Percentiles rank a stretch among this genome's conserved stretches.
Conservation (phyloP, 352 stramenopile species). For the Nothophytophthora sp. region DNA sequence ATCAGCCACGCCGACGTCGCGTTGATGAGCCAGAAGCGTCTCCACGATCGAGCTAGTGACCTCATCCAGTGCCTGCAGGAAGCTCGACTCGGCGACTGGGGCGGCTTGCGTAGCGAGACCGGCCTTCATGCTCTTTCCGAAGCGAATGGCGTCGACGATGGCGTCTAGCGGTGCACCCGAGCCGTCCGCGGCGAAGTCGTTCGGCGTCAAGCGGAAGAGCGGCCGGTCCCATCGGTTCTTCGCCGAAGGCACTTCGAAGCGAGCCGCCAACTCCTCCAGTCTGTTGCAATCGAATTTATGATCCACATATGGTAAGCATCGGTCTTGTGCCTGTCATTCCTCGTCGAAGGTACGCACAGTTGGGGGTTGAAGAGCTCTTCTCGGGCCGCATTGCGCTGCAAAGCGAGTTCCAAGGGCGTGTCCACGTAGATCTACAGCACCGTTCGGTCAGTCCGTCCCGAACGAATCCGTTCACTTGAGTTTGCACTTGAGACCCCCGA, state of each 20-base stretch:
- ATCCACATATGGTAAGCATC: too few species aligned
- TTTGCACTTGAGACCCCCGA: background rate
- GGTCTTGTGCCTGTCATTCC: too few species aligned
- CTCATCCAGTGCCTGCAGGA: constrained; percentile 71
- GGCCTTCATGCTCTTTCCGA: constrained; percentile 69
- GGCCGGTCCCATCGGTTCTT: constrained; percentile 95
- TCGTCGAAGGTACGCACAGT: constrained; percentile 47
- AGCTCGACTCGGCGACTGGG: constrained; percentile 63
- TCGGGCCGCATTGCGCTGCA: constrained; percentile 52
- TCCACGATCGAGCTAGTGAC: constrained; percentile 62
- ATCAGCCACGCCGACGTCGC: constrained; percentile 60
- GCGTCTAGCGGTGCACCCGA: constrained; percentile 37
- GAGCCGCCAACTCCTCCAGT: constrained; percentile 82
- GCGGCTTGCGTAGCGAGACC: constrained; percentile 66
- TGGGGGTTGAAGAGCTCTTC: constrained; percentile 44
- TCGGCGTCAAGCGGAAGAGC: constrained; percentile 70
- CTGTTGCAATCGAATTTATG: too few species aligned
- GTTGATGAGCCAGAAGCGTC: constrained; percentile 58
- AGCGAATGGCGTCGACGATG: constrained; percentile 59
- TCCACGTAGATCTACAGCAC: constrained; percentile 76
- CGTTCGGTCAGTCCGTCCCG: too few species aligned
- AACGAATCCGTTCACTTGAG: too few species aligned
- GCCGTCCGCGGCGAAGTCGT: constrained; percentile 35
- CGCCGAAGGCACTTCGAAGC: constrained; percentile 91
- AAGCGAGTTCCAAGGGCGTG: constrained; percentile 55